Evolutionary conservation across 129 eudicot genomes (phyloP).

Genomic region (Artemisia argyi): DNA sequence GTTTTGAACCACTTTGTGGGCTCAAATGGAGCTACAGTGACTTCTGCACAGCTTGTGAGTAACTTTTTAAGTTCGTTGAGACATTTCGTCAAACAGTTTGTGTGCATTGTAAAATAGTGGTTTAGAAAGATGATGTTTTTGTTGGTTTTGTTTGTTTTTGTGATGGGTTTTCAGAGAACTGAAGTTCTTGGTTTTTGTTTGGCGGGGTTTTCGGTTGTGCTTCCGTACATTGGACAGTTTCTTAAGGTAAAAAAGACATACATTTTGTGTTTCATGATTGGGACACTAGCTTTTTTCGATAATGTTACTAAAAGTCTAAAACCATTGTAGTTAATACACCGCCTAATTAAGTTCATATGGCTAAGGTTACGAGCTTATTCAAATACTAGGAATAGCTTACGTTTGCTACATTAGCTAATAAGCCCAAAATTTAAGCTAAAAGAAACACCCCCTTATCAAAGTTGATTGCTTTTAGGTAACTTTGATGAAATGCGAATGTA

Average conservation of each 20-base stretch:
- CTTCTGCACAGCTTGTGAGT: slow-evolving; percentile 79
- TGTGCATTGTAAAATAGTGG: not conserved
- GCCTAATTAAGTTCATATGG: too few species aligned
- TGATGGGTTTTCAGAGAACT: slow-evolving; percentile 51
- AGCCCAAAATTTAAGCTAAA: too few species aligned
- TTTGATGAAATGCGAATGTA: not conserved
- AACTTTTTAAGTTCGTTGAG: slow-evolving; percentile 3
- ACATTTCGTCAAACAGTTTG: slow-evolving; percentile 20
- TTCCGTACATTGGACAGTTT: slow-evolving; percentile 86
- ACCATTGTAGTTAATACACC: too few species aligned
- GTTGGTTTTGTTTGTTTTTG: slow-evolving; percentile 2
- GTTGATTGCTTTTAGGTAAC: too few species aligned
- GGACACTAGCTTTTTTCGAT: too few species aligned
- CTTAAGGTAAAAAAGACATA: slow-evolving; percentile 56
- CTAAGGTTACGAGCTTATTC: too few species aligned
- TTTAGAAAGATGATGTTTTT: not conserved
- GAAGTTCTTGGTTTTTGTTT: slow-evolving; percentile 78
- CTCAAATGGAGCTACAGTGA: slow-evolving; percentile 46
- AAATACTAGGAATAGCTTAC: too few species aligned
- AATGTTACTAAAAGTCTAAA: too few species aligned
- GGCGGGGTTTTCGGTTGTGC: slow-evolving; percentile 68
- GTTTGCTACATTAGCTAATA: too few species aligned
- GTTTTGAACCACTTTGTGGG: slow-evolving; percentile 69
- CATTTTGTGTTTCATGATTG: not conserved
- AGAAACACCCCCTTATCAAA: too few species aligned